Evolutionary conservation across 2,329 filamentous ascomycete genomes (phyloP), one percentile per base, ranked within the genome.

Genomic region (Fusarium multiceps): DNA sequence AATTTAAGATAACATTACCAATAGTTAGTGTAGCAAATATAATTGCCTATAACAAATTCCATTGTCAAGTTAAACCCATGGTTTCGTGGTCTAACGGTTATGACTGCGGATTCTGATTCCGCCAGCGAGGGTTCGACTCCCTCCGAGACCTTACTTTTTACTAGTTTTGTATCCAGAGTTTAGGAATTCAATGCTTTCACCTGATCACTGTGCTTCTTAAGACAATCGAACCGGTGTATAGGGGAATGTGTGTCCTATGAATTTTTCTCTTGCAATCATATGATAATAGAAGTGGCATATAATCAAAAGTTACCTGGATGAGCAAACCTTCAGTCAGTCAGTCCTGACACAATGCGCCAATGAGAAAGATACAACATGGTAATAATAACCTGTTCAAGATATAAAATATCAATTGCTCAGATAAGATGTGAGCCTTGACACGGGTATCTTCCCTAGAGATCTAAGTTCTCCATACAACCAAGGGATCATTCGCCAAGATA

Each of bases 371-470:
- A 28, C 13, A 25, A 9, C 18, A 28, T 10, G 13, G 11, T 11
- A 13, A 20, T 4, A 20, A 4, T 13, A 10, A 20, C 12, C 13
- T 12, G 12, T 18, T 46, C n/a, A 32, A 46, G 42, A 45, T 30
- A 21, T 18, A 32, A 23, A 32, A n/a, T 28, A 30, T 43, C 43
- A 41, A 65, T 51, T 48, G 28, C 25, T 21, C 30, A 21, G 34
- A 40, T 8, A 34, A 43, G n/a, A 30, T 16, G n/a, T 18, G 41
- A 61, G 61, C 49, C 50, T 40, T 37, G 25, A 49, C 45, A 13
- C 21, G 43, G 45, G 54, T 66, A 53, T 50, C 32, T 25, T 56
- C 32, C 56, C 41, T 14, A 51, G 27, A 65, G 41, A 64, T 66
- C 47, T 61, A 50, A 49, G 25, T 37, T 20, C 32, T 37, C 46